Evolutionary conservation across 2,329 filamentous ascomycete species (phyloP).

Genomic region (Colletotrichum incanum): DNA sequence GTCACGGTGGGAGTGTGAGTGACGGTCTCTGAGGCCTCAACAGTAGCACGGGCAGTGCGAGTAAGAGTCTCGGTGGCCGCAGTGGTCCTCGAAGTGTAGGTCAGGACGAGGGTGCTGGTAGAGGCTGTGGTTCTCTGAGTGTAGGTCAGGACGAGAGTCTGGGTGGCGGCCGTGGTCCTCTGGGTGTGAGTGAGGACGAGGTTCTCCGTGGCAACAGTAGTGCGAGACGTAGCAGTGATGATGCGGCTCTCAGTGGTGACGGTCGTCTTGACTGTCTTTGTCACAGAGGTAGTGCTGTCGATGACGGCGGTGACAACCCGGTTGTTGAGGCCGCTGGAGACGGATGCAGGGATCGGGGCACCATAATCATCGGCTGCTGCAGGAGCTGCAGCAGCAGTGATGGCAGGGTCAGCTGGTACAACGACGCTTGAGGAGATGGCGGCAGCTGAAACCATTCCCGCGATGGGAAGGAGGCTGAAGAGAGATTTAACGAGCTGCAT

Average conservation of each 20-base stretch:
- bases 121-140: conserved; percentile 10
- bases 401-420: neutral
- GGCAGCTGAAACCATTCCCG: conserved; percentile 2
- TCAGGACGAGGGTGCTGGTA: conserved; percentile 6
- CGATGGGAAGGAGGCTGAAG: conserved; percentile 1
- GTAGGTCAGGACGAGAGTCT: conserved; percentile 17
- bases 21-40: conserved; percentile 12
- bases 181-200: conserved; percentile 15
- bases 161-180: conserved; percentile 15
- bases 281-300: conserved; percentile 46
- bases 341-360: neutral
- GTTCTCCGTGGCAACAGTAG: conserved; percentile 22
- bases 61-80: conserved; percentile 15
- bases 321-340: conserved; percentile 7
- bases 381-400: neutral
- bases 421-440: neutral
- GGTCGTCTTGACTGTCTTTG: conserved; percentile 18
- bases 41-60: conserved; percentile 20
- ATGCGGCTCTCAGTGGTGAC: conserved; percentile 16
- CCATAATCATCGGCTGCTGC: neutral
- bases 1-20: conserved; percentile 15
- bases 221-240: conserved; percentile 18
- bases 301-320: conserved; percentile 1
- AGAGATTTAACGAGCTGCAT: conserved; percentile 24
- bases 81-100: conserved; percentile 5